These are phyloP conservation scores for Galerina sulciceps DNA, from an alignment of 768 basidiomycete genomes.

Conservation along the genomic window DNA sequence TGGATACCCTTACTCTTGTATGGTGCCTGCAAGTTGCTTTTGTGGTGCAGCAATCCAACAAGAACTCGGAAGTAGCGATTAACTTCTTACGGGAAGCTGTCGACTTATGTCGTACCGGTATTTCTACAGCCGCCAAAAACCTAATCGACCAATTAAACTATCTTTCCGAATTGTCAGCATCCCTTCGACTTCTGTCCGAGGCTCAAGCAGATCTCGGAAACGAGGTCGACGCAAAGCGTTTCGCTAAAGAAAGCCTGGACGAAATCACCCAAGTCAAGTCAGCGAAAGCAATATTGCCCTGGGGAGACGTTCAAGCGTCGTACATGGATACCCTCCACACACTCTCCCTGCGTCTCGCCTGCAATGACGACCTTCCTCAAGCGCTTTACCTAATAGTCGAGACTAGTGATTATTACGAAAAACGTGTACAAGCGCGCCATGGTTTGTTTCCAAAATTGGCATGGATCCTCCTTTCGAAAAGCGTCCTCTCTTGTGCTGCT, in stretches of 20 bases:
- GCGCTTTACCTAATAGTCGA: constrained; percentile 1
- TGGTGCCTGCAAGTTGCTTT: neutral
- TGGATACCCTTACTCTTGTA: neutral
- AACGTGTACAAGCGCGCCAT: constrained; percentile 1
- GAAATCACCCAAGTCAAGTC: neutral
- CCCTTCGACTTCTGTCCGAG: neutral
- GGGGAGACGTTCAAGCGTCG: neutral
- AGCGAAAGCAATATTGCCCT: neutral
- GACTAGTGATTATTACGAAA: neutral
- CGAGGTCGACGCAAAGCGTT: neutral
- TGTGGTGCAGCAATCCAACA: too few relatives aligned
- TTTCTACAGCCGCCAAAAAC: neutral
- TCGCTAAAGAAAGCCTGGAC: neutral
- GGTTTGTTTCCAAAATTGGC: constrained; percentile 3
- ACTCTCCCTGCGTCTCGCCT: neutral
- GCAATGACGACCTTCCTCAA: neutral
- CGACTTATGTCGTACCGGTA: neutral
- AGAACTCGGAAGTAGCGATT: too few relatives aligned
- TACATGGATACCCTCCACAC: neutral
- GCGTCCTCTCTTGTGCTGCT: constrained; percentile 5
- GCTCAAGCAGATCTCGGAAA: neutral
- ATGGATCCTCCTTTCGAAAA: neutral
- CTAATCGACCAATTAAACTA: neutral
- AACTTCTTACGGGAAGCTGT: too few relatives aligned
- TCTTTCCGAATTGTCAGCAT: neutral